phyloP scores from a whole-genome alignment of 345 rosid genomes.

The Atalantia buxifolia region DNA sequence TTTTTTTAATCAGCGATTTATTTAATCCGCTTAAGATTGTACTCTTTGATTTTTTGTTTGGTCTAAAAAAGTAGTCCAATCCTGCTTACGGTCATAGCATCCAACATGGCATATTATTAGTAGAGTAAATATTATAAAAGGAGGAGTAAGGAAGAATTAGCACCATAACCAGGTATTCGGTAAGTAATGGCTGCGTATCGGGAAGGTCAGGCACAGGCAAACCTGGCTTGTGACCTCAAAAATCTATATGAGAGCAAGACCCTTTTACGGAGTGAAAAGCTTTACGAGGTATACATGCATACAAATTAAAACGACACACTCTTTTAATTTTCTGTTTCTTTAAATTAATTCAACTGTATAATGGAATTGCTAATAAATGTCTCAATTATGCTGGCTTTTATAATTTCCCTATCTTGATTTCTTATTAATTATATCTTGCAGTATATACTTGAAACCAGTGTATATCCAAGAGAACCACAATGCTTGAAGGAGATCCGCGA shows the following conservation, averaged over 20 bases:
- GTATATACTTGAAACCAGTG: constrained; percentile 93
- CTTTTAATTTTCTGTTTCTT: neutral
- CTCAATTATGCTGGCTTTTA: neutral
- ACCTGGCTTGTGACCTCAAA: neutral
- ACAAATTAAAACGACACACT: neutral
- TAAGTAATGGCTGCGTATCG: neutral
- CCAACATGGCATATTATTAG: too few species aligned
- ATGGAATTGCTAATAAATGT: neutral
- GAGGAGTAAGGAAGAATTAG: too few species aligned
- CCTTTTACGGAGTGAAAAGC: neutral
- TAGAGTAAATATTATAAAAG: too few species aligned
- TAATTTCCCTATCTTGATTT: neutral
- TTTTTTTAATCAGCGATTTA: too few species aligned
- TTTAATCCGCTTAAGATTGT: too few species aligned
- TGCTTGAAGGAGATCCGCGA: constrained; percentile 92
- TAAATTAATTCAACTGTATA: too few species aligned
- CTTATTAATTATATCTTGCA: constrained; percentile 16
- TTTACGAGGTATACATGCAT: neutral
- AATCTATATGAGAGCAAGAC: neutral
- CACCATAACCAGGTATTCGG: too few species aligned
- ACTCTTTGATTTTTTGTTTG: too few species aligned
- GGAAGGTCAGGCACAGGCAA: neutral
- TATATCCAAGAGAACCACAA: constrained; percentile 89
- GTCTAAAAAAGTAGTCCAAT: too few species aligned
- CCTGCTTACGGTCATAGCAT: too few species aligned